Conservation (phyloP, 164 flowering plant species). For the Umbellularia californica region DNA sequence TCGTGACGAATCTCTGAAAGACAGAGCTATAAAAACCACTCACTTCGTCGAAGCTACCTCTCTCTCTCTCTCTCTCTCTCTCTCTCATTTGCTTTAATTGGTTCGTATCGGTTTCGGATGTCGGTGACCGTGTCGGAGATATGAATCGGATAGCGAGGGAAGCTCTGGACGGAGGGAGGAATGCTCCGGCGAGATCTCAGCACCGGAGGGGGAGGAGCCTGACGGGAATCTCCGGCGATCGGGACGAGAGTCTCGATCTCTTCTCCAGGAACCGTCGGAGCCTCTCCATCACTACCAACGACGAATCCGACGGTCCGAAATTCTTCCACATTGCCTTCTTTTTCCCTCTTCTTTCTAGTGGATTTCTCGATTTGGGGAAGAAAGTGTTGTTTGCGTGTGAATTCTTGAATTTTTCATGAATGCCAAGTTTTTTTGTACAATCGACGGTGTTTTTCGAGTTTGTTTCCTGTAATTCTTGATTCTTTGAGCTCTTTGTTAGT, state of each 20-base stretch:
- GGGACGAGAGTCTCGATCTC: slow-evolving; percentile 70
- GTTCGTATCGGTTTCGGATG: slow-evolving; percentile 4
- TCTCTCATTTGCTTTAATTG: neutral
- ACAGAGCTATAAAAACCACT: too few relatives aligned
- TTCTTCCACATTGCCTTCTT: neutral
- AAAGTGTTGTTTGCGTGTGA: too few relatives aligned
- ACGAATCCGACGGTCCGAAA: slow-evolving; percentile 57
- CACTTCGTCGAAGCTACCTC: neutral
- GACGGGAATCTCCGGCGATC: slow-evolving; percentile 23
- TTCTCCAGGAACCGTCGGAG: slow-evolving; percentile 62
- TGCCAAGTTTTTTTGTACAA: neutral
- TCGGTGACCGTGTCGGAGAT: neutral
- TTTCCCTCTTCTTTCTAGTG: neutral
- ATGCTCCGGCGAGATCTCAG: slow-evolving; percentile 19
- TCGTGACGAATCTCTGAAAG: too few relatives aligned
- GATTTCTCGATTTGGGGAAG: too few relatives aligned
- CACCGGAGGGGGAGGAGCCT: slow-evolving; percentile 50
- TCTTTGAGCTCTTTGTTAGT: neutral
- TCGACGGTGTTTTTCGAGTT: neutral
- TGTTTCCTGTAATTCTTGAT: neutral
- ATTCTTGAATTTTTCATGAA: neutral
- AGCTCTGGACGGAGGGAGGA: slow-evolving; percentile 30
- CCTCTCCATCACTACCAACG: slow-evolving; percentile 48
- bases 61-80: neutral
- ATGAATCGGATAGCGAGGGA: slow-evolving; percentile 50